Evolutionary conservation across 2,329 filamentous ascomycete species (phyloP).

Genomic region (Trichoderma breve): DNA sequence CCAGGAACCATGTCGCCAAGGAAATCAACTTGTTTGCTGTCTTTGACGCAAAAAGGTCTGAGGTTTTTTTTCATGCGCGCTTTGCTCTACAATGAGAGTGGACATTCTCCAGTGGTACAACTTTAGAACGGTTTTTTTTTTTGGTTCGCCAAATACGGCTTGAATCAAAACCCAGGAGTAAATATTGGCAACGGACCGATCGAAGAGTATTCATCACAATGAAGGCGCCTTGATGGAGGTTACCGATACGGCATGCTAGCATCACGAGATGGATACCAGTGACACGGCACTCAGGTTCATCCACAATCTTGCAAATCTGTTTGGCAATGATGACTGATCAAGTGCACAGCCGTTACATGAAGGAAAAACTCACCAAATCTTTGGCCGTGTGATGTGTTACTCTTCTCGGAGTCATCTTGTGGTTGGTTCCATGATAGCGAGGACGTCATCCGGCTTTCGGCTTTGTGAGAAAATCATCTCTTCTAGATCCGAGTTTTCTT

Average conservation of each 20-base stretch:
- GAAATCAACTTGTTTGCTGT: not conserved
- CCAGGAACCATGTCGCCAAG: not conserved
- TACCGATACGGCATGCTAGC: not conserved
- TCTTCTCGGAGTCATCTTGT: no score
- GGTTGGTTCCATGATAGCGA: no score
- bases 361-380: not conserved
- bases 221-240: not conserved
- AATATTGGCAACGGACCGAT: not conserved
- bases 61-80: not conserved
- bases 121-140: not conserved
- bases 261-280: not conserved
- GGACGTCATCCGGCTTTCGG: no score
- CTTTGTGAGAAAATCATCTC: no score
- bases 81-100: not conserved
- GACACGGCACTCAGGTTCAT: not conserved
- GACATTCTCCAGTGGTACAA: not conserved
- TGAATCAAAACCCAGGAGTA: not conserved
- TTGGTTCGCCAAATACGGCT: not conserved
- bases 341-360: no score
- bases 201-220: not conserved
- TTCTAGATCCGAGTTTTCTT: no score
- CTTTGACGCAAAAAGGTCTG: not conserved
- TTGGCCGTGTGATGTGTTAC: no score
- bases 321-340: no score
- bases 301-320: not conserved